Evolutionary conservation across 129 eudicot genomes (phyloP).

Genomic region (Centrapalus pauciflorus): DNA sequence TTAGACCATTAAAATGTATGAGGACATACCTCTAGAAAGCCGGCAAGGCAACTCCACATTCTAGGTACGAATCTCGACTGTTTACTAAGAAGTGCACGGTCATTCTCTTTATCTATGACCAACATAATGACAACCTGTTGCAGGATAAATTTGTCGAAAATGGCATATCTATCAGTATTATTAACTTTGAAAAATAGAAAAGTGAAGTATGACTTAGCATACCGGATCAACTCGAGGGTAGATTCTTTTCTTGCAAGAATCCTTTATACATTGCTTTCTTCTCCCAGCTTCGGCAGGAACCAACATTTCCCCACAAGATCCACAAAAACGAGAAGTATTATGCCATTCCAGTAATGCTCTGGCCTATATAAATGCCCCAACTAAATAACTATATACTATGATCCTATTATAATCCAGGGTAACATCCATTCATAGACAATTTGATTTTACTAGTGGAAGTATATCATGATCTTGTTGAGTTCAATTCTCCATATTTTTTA

Average conservation of each 20-base stretch:
- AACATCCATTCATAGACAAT: not conserved
- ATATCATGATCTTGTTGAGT: not conserved
- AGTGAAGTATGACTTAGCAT: constrained; percentile 11
- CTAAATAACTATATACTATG: too few species aligned
- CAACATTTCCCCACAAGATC: constrained; percentile 62
- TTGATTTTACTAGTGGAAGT: not conserved
- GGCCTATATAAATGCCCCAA: constrained; percentile 43
- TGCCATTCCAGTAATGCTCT: constrained; percentile 90
- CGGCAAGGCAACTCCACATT: constrained; percentile 96
- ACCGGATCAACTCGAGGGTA: constrained; percentile 97
- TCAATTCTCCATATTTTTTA: not conserved
- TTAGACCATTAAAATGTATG: not conserved
- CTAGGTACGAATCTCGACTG: constrained; percentile 86
- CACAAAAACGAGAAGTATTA: constrained; percentile 69
- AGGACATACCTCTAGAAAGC: constrained; percentile 66
- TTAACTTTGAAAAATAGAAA: not conserved
- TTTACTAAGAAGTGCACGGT: constrained; percentile 65
- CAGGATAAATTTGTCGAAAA: not conserved
- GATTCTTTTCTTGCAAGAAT: constrained; percentile 65
- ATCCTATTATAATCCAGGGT: not conserved
- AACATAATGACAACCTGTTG: constrained; percentile 89
- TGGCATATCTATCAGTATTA: not conserved
- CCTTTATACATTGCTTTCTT: constrained; percentile 63
- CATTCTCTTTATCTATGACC: constrained; percentile 80
- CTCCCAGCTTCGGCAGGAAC: constrained; percentile 84